These are phyloP conservation scores for bread wheat (Triticum aestivum) DNA, from an alignment of 176 grass and related monocot genomes.

Conservation along the genomic window IWGSC_CS_RefSeq_v2.1 NC_057804.1:349926207-349926706, in stretches of 20 bases:
- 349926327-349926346: conserved; percentile 51
- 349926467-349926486: conserved; percentile 55
- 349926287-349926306: conserved; percentile 47
- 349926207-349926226: conserved; percentile 46
- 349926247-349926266: conserved; percentile 55
- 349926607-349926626: conserved; percentile 50
- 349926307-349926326: conserved; percentile 61
- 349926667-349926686: conserved; percentile 84
- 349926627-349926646: conserved; percentile 49
- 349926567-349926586: conserved; percentile 42
- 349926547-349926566: conserved; percentile 39
- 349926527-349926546: conserved; percentile 54
- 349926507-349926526: conserved; percentile 64
- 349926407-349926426: conserved; percentile 11
- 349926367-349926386: conserved; percentile 60
- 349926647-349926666: conserved; percentile 54
- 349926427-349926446: conserved; percentile 52
- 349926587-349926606: conserved; percentile 77
- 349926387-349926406: conserved; percentile 48
- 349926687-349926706: conserved; percentile 71
- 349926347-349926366: conserved; percentile 40
- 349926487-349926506: conserved; percentile 44
- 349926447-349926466: conserved; percentile 53
- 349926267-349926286: conserved; percentile 42
- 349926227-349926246: conserved; percentile 64